Evolutionary conservation across 2,329 filamentous ascomycete genomes (phyloP).

Genomic region (Colletotrichum filicis): DNA sequence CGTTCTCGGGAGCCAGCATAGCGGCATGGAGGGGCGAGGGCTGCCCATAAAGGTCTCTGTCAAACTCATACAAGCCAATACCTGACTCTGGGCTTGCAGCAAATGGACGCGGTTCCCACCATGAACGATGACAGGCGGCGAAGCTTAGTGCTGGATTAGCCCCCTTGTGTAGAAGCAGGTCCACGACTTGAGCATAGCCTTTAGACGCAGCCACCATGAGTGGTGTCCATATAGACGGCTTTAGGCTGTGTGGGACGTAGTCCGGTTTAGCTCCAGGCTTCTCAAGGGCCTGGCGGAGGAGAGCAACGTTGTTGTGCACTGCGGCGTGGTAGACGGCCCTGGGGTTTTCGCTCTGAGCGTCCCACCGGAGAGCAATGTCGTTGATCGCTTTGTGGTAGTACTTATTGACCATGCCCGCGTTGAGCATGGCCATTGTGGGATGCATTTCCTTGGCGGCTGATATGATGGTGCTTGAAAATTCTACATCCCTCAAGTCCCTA

Average conservation of each 20-base stretch:
- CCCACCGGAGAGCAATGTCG: conserved; percentile 6
- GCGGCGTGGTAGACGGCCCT: conserved; percentile 16
- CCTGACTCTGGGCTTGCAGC: neutral
- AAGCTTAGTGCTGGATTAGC: neutral
- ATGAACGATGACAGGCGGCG: neutral
- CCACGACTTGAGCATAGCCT: neutral
- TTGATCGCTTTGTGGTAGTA: neutral
- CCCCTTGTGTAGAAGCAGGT: neutral
- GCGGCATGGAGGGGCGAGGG: conserved; percentile 2
- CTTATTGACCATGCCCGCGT: conserved; percentile 2
- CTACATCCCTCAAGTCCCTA: neutral
- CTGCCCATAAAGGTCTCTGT: neutral
- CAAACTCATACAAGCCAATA: neutral
- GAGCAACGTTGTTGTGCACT: neutral
- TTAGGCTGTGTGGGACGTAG: neutral
- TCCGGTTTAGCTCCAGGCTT: neutral
- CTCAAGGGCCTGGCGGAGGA: neutral
- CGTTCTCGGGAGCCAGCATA: neutral
- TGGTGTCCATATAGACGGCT: neutral
- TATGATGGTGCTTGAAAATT: neutral
- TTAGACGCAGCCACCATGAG: conserved; percentile 1
- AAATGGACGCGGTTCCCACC: neutral
- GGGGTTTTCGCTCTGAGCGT: neutral
- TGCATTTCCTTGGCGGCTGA: neutral
- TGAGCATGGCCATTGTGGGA: conserved; percentile 6